phyloP scores from a whole-genome alignment of 2,329 filamentous ascomycete genomes.

The Mycogone perniciosa region DNA sequence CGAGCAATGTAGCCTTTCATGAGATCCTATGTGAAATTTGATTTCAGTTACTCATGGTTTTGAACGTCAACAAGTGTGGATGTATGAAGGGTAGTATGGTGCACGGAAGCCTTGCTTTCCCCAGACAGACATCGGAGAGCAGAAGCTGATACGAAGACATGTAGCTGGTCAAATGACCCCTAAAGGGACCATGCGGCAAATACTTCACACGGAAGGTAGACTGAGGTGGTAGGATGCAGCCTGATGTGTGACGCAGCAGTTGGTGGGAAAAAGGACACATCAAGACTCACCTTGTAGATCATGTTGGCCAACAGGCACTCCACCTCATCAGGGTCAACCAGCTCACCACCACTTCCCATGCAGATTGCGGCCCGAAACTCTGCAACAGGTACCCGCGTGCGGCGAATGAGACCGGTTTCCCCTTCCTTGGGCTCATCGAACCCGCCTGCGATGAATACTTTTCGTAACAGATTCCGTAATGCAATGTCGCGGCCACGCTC shows the following conservation, averaged over 20 bases:
- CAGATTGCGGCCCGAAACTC: slow-evolving; percentile 83
- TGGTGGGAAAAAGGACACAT: background rate
- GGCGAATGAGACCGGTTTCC: slow-evolving; percentile 53
- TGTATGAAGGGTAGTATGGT: background rate
- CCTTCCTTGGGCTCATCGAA: slow-evolving; percentile 71
- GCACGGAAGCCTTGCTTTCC: slow-evolving; percentile 4
- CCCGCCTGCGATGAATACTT: slow-evolving; percentile 80
- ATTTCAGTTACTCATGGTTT: slow-evolving; percentile 28
- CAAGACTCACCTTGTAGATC: slow-evolving; percentile 80
- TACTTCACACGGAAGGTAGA: background rate
- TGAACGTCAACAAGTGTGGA: background rate
- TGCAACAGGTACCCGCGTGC: slow-evolving; percentile 72
- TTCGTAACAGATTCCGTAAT: slow-evolving; percentile 82
- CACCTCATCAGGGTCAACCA: slow-evolving; percentile 82
- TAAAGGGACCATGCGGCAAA: background rate
- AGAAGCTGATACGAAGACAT: slow-evolving; percentile 10
- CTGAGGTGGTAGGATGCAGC: background rate
- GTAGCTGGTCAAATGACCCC: background rate
- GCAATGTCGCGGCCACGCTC: slow-evolving; percentile 90
- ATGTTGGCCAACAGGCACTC: slow-evolving; percentile 93
- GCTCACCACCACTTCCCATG: slow-evolving; percentile 59
- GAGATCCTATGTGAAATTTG: slow-evolving; percentile 54
- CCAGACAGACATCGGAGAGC: slow-evolving; percentile 17
- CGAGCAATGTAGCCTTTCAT: slow-evolving; percentile 99
- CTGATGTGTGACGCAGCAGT: background rate